Percentiles rank a stretch among this genome's conserved stretches.
phyloP scores from a whole-genome alignment of 805 yeast genomes.

The Priceomyces castillae region DNA sequence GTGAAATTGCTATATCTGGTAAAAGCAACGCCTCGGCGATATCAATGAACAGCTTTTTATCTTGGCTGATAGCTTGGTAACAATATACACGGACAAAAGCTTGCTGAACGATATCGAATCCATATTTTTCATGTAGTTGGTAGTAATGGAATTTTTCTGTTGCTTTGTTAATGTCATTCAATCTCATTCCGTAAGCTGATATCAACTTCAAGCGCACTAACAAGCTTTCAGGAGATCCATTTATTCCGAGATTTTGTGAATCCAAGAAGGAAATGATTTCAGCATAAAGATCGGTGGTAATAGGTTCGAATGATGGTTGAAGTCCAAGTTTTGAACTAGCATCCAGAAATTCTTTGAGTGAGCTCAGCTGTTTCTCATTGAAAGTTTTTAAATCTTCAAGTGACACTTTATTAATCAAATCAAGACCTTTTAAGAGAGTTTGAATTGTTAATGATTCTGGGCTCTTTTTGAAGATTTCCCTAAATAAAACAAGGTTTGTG shows the following conservation, averaged over 20 bases:
- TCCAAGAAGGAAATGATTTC: slow-evolving; percentile 21
- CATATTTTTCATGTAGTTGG: slow-evolving; percentile 35
- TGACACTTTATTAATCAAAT: neutral
- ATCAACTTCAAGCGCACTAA: slow-evolving; percentile 31
- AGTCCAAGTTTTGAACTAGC: neutral
- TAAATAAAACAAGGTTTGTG: slow-evolving; percentile 13
- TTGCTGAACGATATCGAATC: slow-evolving; percentile 40
- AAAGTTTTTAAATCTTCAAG: slow-evolving; percentile 1
- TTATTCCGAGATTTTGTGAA: slow-evolving; percentile 20
- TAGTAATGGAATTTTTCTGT: slow-evolving; percentile 40
- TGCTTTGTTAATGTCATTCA: slow-evolving; percentile 26
- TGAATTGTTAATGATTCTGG: slow-evolving; percentile 14
- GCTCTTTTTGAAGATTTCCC: slow-evolving; percentile 10
- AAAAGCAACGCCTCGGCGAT: slow-evolving; percentile 40
- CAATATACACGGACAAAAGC: slow-evolving; percentile 40
- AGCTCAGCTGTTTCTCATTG: neutral
- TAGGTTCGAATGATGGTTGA: neutral
- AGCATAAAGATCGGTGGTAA: neutral
- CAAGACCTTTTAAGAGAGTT: slow-evolving; percentile 7
- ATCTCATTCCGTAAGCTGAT: slow-evolving; percentile 31
- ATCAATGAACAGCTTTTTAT: slow-evolving; percentile 25
- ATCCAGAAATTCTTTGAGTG: neutral
- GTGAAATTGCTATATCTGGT: slow-evolving; percentile 25
- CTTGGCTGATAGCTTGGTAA: slow-evolving; percentile 36
- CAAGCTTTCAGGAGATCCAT: slow-evolving; percentile 26